Base-by-base conservation (phyloP, 441 rosid species). In the Gossypium lobatum region DNA sequence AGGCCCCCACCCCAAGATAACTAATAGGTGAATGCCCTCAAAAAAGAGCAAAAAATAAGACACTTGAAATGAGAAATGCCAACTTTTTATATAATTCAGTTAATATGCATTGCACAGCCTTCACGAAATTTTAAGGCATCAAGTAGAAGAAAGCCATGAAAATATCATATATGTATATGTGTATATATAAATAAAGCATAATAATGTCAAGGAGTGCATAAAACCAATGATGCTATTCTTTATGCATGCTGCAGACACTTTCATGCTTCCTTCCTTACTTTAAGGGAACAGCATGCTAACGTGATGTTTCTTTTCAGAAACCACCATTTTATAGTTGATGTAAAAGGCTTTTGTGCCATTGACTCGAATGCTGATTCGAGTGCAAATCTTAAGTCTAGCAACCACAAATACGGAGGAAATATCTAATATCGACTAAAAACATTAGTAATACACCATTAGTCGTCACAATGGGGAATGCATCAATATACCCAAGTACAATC, bases 231-330 rank as follows among this genome's bases (percentile, higher is more conserved):
- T 67, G 37, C 69, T 13, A 13, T 34, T 52, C 72, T 65, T 26
- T 58, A 59, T 60, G 72, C 64, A 25, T 58, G 34, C 48, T 55
- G 25, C 39, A 2, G 46, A 5, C 31, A 34, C 72, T 69, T 54
- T 39, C 45, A 57, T 55, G 20, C 67, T 45, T 50, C 72, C 26
- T 55, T 16, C 60, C 66, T 50, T 66, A 17, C 73, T 59, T 75
- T 75, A 39, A 11, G 26, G 73, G 64, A 69, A 60, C 61, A 60
- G 77, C 60, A 58, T 66, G 73, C 60, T 64, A 31, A 45, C 48
- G 0, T 58, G 68, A 65, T 61, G 23, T 50, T 46, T 59, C 60
- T 75, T 68, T 58, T 69, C 60, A 63, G 75, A 45, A 63, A 46
- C 67, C 67, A 53, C 67, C 73, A 74, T 54, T 53, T 7, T 48